Evolutionary conservation across 768 basidiomycete genomes (phyloP), one percentile per base, ranked within the genome.

Genomic region (Hericium erinaceus): DNA sequence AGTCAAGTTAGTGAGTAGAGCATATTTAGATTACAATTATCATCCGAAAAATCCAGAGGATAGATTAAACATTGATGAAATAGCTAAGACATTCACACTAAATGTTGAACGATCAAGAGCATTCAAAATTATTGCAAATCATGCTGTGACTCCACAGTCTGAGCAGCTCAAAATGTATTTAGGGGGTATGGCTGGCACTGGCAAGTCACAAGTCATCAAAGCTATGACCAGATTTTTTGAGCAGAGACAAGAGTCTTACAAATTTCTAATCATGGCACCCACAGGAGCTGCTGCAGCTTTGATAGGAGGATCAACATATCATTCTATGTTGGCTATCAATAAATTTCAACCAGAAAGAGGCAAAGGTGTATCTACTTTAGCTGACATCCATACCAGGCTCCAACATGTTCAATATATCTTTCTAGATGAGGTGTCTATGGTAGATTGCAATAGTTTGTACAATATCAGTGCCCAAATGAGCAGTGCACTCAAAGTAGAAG

Each of bases 381-480:
- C 10, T 33, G 48, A 54, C 18, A 46, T 63, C 7, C 40, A 41
- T 13, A 52, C 37, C 10, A 39, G 41, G 7, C 44, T 63, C 8
- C 39, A 60, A n/a, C 65, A 69, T 20, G 69, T 75, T 10, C 66
- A 75, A 0, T 74, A 74, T 61, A 61, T 77, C 3, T 75, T 78
- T 48, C 58, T 77, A 13, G 73, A 77, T 65, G 75, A 78, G 54
- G 64, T 77, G 0, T 77, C 75, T 0, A 78, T 78, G 76, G 40
- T 77, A 2, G 61, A 67, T 2, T 70, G 69, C 58, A 13, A 20
- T 3, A 66, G 56, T 52, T 61, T 68, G 57, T 71, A 68, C 44
- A 58, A 38, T 8, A 71, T 70, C 2, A 65, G 54, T 62, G 58
- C 60, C 4, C 52, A 57, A n/a, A 57, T 74, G 4, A 56, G 63